Evolutionary conservation across 2,329 filamentous ascomycete genomes (phyloP).

Genomic region (Fusarium pininemorale): DNA sequence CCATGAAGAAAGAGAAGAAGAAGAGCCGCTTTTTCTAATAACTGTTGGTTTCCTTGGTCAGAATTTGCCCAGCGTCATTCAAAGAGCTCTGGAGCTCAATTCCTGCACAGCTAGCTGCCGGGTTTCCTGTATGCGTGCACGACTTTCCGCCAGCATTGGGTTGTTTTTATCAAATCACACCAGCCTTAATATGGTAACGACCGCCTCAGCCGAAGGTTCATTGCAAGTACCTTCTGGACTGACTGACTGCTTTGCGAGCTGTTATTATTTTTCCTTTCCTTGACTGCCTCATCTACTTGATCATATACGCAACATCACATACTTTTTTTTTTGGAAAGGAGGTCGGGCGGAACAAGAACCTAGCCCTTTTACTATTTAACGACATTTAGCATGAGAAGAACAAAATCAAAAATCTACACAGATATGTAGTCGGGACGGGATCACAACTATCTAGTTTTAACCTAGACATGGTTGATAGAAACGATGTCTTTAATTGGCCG

Average conservation of each 20-base stretch:
- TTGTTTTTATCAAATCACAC: conserved; percentile 6
- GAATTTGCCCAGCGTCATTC: conserved; percentile 7
- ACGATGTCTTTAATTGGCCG: conserved; percentile 38
- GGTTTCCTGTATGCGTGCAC: conserved; percentile 2
- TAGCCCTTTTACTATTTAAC: conserved; percentile 34
- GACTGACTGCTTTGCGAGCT: conserved; percentile 5
- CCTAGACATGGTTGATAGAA: conserved; percentile 39
- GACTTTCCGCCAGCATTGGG: conserved; percentile 1
- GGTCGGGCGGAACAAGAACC: conserved; percentile 22
- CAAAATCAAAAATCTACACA: conserved; percentile 39
- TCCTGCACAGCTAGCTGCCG: conserved; percentile 9
- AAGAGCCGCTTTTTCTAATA: conserved; percentile 54
- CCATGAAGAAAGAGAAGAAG: conserved; percentile 52
- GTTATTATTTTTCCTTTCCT: conserved; percentile 4
- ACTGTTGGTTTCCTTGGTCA: neutral
- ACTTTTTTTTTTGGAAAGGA: conserved; percentile 22
- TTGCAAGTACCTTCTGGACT: conserved; percentile 9
- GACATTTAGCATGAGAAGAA: conserved; percentile 41
- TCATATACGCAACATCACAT: conserved; percentile 24
- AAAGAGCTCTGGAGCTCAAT: neutral
- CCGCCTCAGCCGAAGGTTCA: conserved; percentile 6
- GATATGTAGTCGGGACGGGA: conserved; percentile 36
- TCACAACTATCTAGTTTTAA: conserved; percentile 14
- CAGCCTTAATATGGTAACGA: conserved; percentile 1
- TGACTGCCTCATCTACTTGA: neutral